Conservation (phyloP, 2,329 filamentous ascomycete species). For the Davidsoniella virescens region DNA sequence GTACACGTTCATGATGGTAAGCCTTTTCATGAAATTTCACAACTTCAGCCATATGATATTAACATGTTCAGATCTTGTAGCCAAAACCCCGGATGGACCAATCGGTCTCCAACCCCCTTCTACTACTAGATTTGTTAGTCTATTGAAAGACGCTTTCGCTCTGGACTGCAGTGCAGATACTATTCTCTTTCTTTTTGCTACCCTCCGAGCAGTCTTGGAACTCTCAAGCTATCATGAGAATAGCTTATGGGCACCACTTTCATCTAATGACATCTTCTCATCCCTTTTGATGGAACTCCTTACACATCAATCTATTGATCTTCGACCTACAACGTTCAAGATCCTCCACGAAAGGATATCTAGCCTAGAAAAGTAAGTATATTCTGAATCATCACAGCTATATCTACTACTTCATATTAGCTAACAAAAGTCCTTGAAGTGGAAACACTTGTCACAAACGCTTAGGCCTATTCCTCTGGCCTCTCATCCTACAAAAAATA, state of each 20-base stretch:
- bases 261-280: not conserved
- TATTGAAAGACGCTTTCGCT: not conserved
- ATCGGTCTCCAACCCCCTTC: not conserved
- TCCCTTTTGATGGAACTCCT: conserved; percentile 13
- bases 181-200: not conserved
- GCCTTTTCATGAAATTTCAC: not conserved
- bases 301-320: conserved; percentile 16
- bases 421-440: not conserved
- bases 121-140: not conserved
- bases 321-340: conserved; percentile 22
- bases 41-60: not conserved
- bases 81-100: not conserved
- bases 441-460: conserved; percentile 9
- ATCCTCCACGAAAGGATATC: conserved; percentile 15
- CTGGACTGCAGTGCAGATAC: not conserved
- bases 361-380: not conserved
- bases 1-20: conserved; percentile 27
- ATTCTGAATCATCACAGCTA: not conserved
- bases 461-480: conserved; percentile 19
- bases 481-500: conserved; percentile 21
- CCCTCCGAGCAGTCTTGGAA: not conserved
- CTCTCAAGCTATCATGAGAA: not conserved
- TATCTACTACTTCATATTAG: not conserved
- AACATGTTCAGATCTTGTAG: not conserved
- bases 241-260: not conserved